Evolutionary conservation across 2,329 filamentous ascomycete species (phyloP).

Genomic region (Beauveria medogensis): DNA sequence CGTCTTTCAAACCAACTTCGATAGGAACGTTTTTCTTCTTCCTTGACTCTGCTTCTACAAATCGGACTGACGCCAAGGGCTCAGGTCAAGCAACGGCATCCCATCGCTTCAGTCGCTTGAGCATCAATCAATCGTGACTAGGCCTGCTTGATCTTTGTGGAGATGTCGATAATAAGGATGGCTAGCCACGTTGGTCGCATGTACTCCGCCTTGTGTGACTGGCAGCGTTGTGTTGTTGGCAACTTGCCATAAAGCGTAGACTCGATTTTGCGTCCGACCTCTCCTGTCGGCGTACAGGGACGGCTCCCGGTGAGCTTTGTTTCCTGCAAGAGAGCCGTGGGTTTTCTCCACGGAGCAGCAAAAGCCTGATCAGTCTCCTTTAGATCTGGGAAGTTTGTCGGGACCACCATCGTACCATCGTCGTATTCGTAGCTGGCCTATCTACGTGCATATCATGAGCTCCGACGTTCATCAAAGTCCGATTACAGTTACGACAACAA

Average conservation of each 20-base stretch:
- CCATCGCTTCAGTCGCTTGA: not conserved
- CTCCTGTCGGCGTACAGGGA: not conserved
- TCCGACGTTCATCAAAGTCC: not conserved
- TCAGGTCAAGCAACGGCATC: not conserved
- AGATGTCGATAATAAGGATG: slow-evolving; percentile 2
- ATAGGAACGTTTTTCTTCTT: not conserved
- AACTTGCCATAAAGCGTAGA: not conserved
- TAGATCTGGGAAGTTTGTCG: too few relatives aligned
- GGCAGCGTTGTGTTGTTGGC: too few relatives aligned
- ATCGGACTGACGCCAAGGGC: not conserved
- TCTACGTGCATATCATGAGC: too few relatives aligned
- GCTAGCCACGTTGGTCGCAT: not conserved
- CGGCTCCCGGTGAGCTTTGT: not conserved
- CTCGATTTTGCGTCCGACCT: not conserved
- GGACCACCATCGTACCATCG: too few relatives aligned
- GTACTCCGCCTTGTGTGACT: too few relatives aligned
- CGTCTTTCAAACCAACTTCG: not conserved
- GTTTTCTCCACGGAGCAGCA: not conserved
- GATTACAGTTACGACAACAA: not conserved
- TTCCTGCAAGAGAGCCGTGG: not conserved
- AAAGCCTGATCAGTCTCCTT: too few relatives aligned
- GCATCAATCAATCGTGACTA: not conserved
- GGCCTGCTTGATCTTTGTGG: not conserved
- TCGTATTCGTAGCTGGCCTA: too few relatives aligned
- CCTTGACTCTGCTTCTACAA: not conserved